Conservation (phyloP, 371 early-diverging fungal species). For the Syncephalastrum monosporum region DNA sequence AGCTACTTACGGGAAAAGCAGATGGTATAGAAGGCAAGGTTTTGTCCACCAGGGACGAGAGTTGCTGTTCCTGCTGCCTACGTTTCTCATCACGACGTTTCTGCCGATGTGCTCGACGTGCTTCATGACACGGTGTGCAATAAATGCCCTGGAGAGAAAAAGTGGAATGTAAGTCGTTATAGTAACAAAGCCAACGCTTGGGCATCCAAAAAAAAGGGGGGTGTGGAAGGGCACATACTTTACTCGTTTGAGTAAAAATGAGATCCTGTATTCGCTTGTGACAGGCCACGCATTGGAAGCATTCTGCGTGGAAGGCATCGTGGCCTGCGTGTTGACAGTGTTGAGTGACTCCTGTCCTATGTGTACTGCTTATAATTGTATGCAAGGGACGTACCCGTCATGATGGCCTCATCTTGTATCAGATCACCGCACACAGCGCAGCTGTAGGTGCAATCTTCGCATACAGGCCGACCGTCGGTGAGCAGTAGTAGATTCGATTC, state of each 20-base stretch:
- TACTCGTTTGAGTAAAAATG: constrained; percentile 80
- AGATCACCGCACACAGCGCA: constrained; percentile 76
- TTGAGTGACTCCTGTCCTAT: neutral
- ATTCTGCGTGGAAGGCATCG: constrained; percentile 82
- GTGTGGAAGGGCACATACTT: constrained; percentile 26
- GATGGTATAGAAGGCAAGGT: constrained; percentile 11
- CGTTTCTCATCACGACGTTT: constrained; percentile 35
- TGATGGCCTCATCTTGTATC: constrained; percentile 86
- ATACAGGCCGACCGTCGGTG: constrained; percentile 80
- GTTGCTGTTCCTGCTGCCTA: constrained; percentile 14
- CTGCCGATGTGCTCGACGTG: constrained; percentile 32
- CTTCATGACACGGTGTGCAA: constrained; percentile 48
- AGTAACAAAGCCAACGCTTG: neutral
- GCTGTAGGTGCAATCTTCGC: constrained; percentile 84
- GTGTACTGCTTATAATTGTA: neutral
- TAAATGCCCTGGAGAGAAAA: constrained; percentile 35
- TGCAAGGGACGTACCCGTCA: constrained; percentile 58
- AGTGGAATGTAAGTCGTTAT: neutral
- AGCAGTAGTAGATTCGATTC: constrained; percentile 74
- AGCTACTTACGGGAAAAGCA: constrained; percentile 6
- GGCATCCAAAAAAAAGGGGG: neutral
- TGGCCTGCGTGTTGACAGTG: constrained; percentile 47
- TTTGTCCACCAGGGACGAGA: constrained; percentile 7
- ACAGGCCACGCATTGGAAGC: constrained; percentile 80
- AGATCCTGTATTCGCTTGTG: constrained; percentile 72